These are phyloP conservation scores for Aspergillus eucalypticola DNA, from an alignment of 2,329 filamentous ascomycete genomes.

Conservation along the genomic window DNA sequence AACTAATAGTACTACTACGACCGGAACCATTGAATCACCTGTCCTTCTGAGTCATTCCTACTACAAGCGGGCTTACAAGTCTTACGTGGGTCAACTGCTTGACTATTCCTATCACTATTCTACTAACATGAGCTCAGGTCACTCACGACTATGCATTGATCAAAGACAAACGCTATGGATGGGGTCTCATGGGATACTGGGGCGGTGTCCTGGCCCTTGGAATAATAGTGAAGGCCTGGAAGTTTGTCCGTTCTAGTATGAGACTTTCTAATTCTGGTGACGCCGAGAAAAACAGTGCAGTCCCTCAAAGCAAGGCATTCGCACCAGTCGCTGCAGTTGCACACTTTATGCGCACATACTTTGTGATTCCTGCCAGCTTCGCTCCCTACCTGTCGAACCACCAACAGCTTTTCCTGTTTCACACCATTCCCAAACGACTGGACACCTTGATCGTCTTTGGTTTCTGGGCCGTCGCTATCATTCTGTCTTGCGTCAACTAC, in stretches of 20 bases:
- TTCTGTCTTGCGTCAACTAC: constrained; percentile 18
- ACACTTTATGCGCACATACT: constrained; percentile 5
- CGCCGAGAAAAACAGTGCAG: background rate
- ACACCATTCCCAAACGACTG: constrained; percentile 16
- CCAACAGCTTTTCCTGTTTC: constrained; percentile 12
- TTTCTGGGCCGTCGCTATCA: constrained; percentile 15
- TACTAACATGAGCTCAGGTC: constrained; percentile 7
- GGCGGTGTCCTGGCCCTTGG: constrained; percentile 13
- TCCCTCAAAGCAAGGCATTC: background rate
- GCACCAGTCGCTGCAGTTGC: background rate
- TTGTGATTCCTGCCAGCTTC: constrained; percentile 9
- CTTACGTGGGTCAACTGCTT: background rate
- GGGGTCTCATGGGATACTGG: constrained; percentile 21
- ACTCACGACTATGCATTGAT: constrained; percentile 14
- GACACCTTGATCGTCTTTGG: constrained; percentile 15
- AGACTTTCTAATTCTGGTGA: background rate
- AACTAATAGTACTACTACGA: constrained; percentile 4
- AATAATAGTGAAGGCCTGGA: constrained; percentile 8
- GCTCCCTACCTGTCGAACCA: constrained; percentile 11
- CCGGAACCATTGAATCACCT: constrained; percentile 3
- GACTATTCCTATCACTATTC: background rate
- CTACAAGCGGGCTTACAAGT: constrained; percentile 13
- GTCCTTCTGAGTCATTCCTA: constrained; percentile 12
- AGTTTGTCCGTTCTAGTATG: background rate
- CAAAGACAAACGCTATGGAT: constrained; percentile 16